These are phyloP conservation scores for Daldinia decipiens DNA, from an alignment of 495 filamentous ascomycete species.

Conservation along the genomic window DNA sequence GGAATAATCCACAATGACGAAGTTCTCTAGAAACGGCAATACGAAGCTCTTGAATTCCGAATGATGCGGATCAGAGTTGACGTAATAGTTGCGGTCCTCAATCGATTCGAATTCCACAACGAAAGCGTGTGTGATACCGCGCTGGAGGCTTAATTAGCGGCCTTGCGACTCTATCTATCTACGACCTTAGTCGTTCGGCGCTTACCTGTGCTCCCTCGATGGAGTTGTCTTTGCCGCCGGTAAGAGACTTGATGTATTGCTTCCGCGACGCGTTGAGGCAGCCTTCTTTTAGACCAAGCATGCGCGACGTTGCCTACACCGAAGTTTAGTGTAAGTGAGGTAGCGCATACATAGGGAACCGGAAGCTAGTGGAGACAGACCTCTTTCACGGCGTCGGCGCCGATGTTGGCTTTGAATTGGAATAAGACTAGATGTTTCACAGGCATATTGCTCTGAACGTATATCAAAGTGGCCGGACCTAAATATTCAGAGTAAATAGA, in stretches of 20 bases:
- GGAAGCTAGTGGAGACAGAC: slow-evolving; percentile 51
- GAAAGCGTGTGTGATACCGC: slow-evolving; percentile 69
- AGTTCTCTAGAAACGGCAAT: slow-evolving; percentile 50
- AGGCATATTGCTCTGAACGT: slow-evolving; percentile 53
- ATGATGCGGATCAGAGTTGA: slow-evolving; percentile 62
- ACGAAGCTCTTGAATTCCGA: slow-evolving; percentile 55
- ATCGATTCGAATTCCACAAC: slow-evolving; percentile 67
- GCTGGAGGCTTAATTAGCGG: slow-evolving; percentile 48
- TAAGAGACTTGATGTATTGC: slow-evolving; percentile 68
- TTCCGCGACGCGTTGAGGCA: slow-evolving; percentile 60
- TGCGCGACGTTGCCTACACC: slow-evolving; percentile 41
- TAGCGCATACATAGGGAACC: no score
- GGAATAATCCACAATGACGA: slow-evolving; percentile 58
- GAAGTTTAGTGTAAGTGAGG: slow-evolving; percentile 5
- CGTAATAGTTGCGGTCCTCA: slow-evolving; percentile 68
- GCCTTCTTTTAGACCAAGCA: slow-evolving; percentile 52
- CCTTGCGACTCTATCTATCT: slow-evolving; percentile 1
- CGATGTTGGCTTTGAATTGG: slow-evolving; percentile 63
- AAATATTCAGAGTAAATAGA: not conserved
- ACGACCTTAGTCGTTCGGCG: not conserved
- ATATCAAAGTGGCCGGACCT: not conserved
- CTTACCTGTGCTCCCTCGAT: slow-evolving; percentile 70
- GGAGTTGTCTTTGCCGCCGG: slow-evolving; percentile 72
- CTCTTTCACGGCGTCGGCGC: slow-evolving; percentile 56
- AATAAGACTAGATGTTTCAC: slow-evolving; percentile 72